Conservation (phyloP, 1,284 basidiomycete genomes). For the Ceratobasidium sp. region DNA sequence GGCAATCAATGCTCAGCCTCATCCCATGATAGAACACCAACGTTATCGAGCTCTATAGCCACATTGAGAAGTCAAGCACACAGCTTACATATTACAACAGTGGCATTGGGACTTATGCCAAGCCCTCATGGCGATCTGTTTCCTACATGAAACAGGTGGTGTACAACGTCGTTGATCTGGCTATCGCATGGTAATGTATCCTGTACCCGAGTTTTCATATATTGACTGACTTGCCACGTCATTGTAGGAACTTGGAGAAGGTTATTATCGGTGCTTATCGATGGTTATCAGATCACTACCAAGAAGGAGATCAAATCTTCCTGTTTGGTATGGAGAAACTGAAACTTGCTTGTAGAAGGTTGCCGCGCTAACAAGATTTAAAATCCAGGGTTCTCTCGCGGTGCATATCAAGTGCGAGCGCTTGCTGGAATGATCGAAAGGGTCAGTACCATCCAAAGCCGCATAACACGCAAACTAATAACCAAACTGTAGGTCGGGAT, state of each 20-base stretch:
- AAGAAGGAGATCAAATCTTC: constrained; percentile 40
- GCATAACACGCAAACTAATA: background rate
- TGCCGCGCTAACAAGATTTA: too few relatives aligned
- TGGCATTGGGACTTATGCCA: constrained; percentile 43
- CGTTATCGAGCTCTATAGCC: constrained; percentile 22
- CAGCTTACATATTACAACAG: constrained; percentile 45
- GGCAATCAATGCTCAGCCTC: too few relatives aligned
- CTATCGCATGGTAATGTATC: constrained; percentile 40
- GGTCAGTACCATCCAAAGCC: constrained; percentile 47
- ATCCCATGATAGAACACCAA: constrained; percentile 31
- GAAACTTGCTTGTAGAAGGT: background rate
- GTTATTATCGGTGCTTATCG: constrained; percentile 40
- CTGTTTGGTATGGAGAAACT: constrained; percentile 39
- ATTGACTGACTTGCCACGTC: background rate
- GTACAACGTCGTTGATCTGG: constrained; percentile 32
- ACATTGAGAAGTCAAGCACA: background rate
- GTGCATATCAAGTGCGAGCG: constrained; percentile 60
- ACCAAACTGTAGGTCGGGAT: constrained; percentile 52
- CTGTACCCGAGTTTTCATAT: too few relatives aligned
- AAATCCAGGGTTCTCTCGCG: constrained; percentile 60
- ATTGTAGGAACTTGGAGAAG: constrained; percentile 37
- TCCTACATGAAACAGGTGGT: constrained; percentile 5
- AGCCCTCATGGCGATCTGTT: constrained; percentile 29
- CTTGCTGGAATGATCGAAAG: constrained; percentile 59
- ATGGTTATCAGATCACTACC: constrained; percentile 43